Conservation (phyloP, 2,329 filamentous ascomycete genomes). For the Neonectria punicea region DNA sequence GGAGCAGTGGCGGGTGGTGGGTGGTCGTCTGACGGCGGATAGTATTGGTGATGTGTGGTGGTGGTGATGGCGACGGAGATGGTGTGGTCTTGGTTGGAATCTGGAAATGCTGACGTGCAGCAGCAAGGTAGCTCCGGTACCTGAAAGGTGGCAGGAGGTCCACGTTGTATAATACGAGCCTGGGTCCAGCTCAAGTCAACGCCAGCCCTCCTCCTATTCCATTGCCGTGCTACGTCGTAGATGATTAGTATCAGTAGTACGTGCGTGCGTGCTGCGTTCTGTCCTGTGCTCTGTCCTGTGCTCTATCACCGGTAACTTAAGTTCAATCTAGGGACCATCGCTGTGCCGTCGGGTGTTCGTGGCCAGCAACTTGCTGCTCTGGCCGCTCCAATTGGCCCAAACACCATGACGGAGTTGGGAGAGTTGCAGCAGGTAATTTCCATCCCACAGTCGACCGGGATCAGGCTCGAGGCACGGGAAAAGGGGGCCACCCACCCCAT, state of each 20-base stretch:
- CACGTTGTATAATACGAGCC: not conserved
- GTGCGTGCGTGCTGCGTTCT: not conserved
- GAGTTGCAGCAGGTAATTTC: slow-evolving; percentile 43
- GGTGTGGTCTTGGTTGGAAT: not conserved
- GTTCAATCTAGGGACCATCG: not conserved
- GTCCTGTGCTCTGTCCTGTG: not conserved
- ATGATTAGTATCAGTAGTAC: not conserved
- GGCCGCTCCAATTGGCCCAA: slow-evolving; percentile 32
- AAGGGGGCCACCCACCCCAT: slow-evolving; percentile 37
- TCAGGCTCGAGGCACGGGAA: slow-evolving; percentile 32
- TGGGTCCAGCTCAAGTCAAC: not conserved
- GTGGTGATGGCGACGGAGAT: not conserved
- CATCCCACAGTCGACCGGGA: slow-evolving; percentile 35
- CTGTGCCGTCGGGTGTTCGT: not conserved
- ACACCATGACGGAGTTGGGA: slow-evolving; percentile 19
- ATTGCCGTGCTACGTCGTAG: not conserved
- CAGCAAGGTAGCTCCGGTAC: slow-evolving; percentile 7
- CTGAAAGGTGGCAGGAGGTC: slow-evolving; percentile 4
- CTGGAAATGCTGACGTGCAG: slow-evolving; percentile 24
- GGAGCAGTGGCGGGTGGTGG: not conserved
- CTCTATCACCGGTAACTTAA: not conserved
- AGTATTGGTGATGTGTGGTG: not conserved
- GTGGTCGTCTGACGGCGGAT: not conserved
- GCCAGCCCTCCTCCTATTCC: not conserved
- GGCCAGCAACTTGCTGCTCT: slow-evolving; percentile 7